Base-by-base conservation (phyloP, 2,329 filamentous ascomycete genomes). In the Colletotrichum sp. region DNA sequence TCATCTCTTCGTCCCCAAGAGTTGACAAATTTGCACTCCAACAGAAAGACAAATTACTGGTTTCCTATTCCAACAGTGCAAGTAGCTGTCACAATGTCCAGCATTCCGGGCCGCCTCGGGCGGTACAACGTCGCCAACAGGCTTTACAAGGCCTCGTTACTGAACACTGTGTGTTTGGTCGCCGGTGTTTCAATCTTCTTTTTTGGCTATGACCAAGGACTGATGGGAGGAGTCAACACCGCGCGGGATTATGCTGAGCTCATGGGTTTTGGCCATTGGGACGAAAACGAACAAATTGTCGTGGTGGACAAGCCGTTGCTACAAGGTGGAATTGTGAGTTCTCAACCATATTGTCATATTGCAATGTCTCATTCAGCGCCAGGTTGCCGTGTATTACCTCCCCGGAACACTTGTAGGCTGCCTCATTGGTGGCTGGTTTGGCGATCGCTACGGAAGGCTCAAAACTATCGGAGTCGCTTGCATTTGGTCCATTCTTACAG, bases 151-250 rank as follows among this genome's bases (percentile, higher is more conserved):
- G 83, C 85, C 22, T 82, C 84, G 57, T 86, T 93, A 75, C 88
- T 93, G 71, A 87, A 92, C 72, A 89, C 89, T 48, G 90, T 94
- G 83, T 93, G 93, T 81, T 89, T 88, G 64, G 85, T 94, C 16
- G 92, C 92, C 2, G 92, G 88, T 3, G 82, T 94, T 16, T 93
- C 91, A 16, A 94, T 93, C 77, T 92, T 94, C 82, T 93, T 94
- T 86, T 93, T 93, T 79, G 92, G 88, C 52, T 90, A 90, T 79
- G 89, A 91, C 77, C 89, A 90, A 79, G 89, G 88, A 60, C 83
- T 89, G 77, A 93, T 89, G 91, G 90, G 90, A 22, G 93, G 93
- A 72, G 92, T 94, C 15, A 94, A 94, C 83, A 92, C 90, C 63
- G 88, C 92, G 52, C 89, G 89, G 66, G 84, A 93, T 81, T 95